Conservation (phyloP, 768 basidiomycete genomes). For the Clathrus columnatus region DNA sequence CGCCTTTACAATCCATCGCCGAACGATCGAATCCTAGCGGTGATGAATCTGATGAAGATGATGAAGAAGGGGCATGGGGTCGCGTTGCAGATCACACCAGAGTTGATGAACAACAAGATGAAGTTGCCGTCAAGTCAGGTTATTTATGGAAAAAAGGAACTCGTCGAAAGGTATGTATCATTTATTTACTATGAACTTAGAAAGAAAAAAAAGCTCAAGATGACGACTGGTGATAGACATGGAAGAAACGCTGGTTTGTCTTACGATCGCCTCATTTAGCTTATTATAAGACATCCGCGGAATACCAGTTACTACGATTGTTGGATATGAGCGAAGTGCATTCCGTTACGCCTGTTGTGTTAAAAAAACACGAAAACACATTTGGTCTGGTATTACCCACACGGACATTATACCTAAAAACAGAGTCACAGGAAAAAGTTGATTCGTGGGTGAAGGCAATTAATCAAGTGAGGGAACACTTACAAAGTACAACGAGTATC, state of each 20-base stretch:
- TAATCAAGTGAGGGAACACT: slow-evolving; percentile 60
- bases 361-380: slow-evolving; percentile 84
- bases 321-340: slow-evolving; percentile 85
- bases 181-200: not conserved
- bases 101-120: slow-evolving; percentile 45
- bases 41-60: slow-evolving; percentile 61
- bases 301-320: slow-evolving; percentile 86
- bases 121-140: slow-evolving; percentile 71
- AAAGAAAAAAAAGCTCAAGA: too few relatives aligned
- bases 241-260: slow-evolving; percentile 99
- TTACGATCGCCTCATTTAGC: slow-evolving; percentile 85
- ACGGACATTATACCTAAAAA: slow-evolving; percentile 88
- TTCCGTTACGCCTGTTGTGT: slow-evolving; percentile 74
- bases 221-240: slow-evolving; percentile 51
- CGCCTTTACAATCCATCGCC: slow-evolving; percentile 67
- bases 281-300: slow-evolving; percentile 93
- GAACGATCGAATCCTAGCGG: slow-evolving; percentile 57
- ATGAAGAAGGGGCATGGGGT: slow-evolving; percentile 54
- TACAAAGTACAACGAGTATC: slow-evolving; percentile 47
- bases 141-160: slow-evolving; percentile 99
- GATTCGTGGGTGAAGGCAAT: slow-evolving; percentile 78
- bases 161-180: slow-evolving; percentile 71
- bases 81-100: slow-evolving; percentile 37
- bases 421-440: slow-evolving; percentile 61
- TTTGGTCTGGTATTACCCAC: slow-evolving; percentile 88